Evolutionary conservation across 352 stramenopile genomes (phyloP).

Genomic region (Pythium volutum): DNA sequence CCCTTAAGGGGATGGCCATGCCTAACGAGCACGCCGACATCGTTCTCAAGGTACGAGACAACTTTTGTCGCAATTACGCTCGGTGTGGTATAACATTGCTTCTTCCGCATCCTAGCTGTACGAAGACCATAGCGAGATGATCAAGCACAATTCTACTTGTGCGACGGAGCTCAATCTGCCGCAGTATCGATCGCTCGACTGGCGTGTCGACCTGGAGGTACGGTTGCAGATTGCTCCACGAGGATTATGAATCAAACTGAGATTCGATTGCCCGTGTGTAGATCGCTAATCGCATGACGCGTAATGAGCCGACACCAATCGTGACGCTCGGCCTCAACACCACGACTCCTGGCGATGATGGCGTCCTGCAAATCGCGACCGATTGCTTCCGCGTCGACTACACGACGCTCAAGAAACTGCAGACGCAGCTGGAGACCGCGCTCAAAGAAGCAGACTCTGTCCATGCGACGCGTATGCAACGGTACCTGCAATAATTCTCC

Average conservation of each 20-base stretch:
- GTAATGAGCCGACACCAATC: conserved; percentile 60
- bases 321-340: conserved; percentile 70
- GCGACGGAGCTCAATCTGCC: conserved; percentile 42
- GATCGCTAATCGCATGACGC: conserved; percentile 59
- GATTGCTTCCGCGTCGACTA: conserved; percentile 63
- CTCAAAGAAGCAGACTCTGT: conserved; percentile 69
- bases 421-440: conserved; percentile 60
- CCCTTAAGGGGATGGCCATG: conserved; percentile 48
- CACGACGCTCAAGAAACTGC: conserved; percentile 55
- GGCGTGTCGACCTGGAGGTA: conserved; percentile 81
- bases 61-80: too few species aligned
- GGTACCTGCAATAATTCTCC: conserved; percentile 72
- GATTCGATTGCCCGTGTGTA: too few species aligned
- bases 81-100: too few species aligned
- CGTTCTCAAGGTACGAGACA: conserved; percentile 35
- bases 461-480: conserved; percentile 68
- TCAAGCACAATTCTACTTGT: conserved; percentile 46
- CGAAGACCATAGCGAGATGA: conserved; percentile 38
- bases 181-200: conserved; percentile 64
- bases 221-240: too few species aligned
- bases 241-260: too few species aligned
- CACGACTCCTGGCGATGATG: conserved; percentile 2
- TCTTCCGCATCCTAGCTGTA: conserved; percentile 51
- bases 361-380: conserved; percentile 24
- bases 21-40: conserved; percentile 37